A percentile compares a stretch with the other conserved stretches of the same genome.
Evolutionary conservation across 192 early-diverging fungal species (phyloP).

Genomic region (Hyaloraphidium curvatum): DNA sequence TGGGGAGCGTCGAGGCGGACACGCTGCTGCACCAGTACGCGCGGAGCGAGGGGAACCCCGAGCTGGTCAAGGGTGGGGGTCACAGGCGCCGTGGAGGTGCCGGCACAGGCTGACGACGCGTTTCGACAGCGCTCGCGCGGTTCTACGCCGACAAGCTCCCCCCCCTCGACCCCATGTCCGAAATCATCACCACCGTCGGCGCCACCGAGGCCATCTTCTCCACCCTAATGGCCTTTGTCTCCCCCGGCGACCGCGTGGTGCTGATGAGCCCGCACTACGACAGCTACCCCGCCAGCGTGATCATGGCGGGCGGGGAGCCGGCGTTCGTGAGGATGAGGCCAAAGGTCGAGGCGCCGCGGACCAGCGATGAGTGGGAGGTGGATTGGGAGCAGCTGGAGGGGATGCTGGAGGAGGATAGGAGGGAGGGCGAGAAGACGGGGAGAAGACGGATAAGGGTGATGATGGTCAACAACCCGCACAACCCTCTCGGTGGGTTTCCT

Average conservation of each 20-base stretch:
- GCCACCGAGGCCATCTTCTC: conserved; percentile 77
- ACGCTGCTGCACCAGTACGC: conserved; percentile 73
- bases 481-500: conserved; percentile 34
- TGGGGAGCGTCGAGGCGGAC: conserved; percentile 33
- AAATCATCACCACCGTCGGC: conserved; percentile 78
- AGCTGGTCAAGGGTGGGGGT: conserved; percentile 14
- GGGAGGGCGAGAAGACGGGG: background rate
- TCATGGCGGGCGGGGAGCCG: conserved; percentile 70
- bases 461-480: conserved; percentile 91
- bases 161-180: conserved; percentile 46
- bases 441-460: conserved; percentile 13
- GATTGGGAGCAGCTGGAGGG: conserved; percentile 59
- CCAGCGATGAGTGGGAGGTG: conserved; percentile 69
- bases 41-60: conserved; percentile 25
- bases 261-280: conserved; percentile 95
- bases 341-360: conserved; percentile 18
- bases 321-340: conserved; percentile 64
- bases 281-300: conserved; percentile 53
- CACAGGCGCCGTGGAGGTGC: background rate
- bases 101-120: conserved; percentile 16
- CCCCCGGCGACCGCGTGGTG: conserved; percentile 71
- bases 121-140: conserved; percentile 50
- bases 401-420: conserved; percentile 21
- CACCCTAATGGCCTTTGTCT: conserved; percentile 44
- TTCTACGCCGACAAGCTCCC: conserved; percentile 54